Percentiles rank a stretch among this genome's conserved stretches.
Conservation (phyloP, 257 asterid genomes). For the Plectranthus barbatus region DNA sequence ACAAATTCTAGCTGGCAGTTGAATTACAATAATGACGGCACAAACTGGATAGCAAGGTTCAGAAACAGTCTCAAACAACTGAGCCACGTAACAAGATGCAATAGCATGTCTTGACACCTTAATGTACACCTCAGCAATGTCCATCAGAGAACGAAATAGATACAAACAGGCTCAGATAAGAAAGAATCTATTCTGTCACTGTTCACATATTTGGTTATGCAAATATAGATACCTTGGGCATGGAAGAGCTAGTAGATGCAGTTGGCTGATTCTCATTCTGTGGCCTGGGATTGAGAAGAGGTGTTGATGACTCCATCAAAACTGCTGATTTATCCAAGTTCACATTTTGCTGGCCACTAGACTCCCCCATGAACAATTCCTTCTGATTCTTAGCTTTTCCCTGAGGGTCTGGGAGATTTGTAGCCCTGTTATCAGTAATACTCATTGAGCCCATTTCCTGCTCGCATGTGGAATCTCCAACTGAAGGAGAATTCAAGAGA, state of each 20-base stretch:
- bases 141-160: neutral
- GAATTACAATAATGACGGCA: neutral
- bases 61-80: neutral
- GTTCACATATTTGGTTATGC: neutral
- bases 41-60: neutral
- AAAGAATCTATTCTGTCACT: neutral
- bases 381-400: constrained; percentile 14
- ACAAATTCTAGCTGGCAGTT: neutral
- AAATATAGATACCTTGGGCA: constrained; percentile 26
- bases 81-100: neutral
- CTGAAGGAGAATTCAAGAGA: constrained; percentile 26
- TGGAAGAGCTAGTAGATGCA: constrained; percentile 25
- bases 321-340: constrained; percentile 21
- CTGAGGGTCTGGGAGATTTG: constrained; percentile 4
- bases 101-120: neutral
- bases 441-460: constrained; percentile 42
- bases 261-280: constrained; percentile 9
- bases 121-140: neutral
- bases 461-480: constrained; percentile 36
- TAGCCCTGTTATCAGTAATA: constrained; percentile 20
- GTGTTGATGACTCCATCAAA: constrained; percentile 17
- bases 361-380: constrained; percentile 8
- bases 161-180: neutral
- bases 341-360: constrained; percentile 15
- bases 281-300: constrained; percentile 13